Conservation (phyloP, 176 grass and related monocot species). For the Aegilops tauschii region DNA sequence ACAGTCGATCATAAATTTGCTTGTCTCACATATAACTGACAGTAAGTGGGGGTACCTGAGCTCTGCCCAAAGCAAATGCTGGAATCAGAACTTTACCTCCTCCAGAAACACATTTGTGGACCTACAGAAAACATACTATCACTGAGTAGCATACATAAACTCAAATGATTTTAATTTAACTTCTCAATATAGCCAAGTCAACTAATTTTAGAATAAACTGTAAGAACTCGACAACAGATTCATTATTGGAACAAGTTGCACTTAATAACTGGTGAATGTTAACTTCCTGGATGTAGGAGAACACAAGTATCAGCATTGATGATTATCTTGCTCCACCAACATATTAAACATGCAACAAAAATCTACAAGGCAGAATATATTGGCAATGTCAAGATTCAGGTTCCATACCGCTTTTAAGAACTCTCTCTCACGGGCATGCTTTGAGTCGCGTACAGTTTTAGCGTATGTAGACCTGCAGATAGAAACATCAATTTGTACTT, state of each 20-base stretch:
- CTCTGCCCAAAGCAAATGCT: slow-evolving; percentile 97
- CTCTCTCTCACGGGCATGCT: slow-evolving; percentile 83
- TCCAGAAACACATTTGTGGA: slow-evolving; percentile 85
- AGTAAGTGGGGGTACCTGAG: slow-evolving; percentile 51
- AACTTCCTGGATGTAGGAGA: background rate
- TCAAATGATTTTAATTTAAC: slow-evolving; percentile 7
- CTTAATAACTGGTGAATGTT: slow-evolving; percentile 6
- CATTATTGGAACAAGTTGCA: background rate
- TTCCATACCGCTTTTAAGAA: slow-evolving; percentile 85
- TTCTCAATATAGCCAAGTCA: background rate
- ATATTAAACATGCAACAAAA: slow-evolving; percentile 15
- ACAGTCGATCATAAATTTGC: background rate
- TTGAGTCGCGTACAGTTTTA: slow-evolving; percentile 90
- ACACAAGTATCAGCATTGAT: background rate
- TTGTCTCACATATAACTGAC: background rate
- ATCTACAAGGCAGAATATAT: background rate
- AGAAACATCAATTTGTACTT: slow-evolving; percentile 2
- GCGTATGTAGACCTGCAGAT: slow-evolving; percentile 88
- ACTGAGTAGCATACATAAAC: background rate
- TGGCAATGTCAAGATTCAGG: background rate
- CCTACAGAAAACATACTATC: slow-evolving; percentile 40
- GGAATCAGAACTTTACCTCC: slow-evolving; percentile 98
- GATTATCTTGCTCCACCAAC: background rate
- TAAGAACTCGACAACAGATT: background rate
- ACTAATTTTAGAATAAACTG: background rate